These are phyloP conservation scores for Stagonosporopsis rhizophila DNA, from an alignment of 2,329 filamentous ascomycete genomes.

Conservation along the genomic window DNA sequence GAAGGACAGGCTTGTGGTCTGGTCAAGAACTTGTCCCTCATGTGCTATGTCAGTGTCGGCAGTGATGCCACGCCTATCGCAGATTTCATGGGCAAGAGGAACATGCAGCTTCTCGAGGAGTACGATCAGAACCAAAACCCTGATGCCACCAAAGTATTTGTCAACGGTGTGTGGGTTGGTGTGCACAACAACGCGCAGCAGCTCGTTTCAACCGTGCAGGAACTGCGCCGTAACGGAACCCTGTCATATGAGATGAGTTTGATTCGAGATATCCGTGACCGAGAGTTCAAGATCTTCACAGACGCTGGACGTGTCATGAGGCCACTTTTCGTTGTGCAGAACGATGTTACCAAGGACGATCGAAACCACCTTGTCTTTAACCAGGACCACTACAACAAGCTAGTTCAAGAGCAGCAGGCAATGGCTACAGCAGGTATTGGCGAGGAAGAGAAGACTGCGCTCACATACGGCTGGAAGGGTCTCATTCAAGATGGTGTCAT, in stretches of 20 bases:
- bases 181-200: conserved; percentile 88
- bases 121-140: conserved; percentile 74
- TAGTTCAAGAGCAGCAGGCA: conserved; percentile 76
- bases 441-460: conserved; percentile 63
- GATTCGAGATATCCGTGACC: conserved; percentile 93
- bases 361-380: conserved; percentile 81
- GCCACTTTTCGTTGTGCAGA: conserved; percentile 92
- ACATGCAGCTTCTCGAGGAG: conserved; percentile 96
- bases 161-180: conserved; percentile 98
- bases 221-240: conserved; percentile 79
- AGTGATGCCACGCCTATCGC: conserved; percentile 89
- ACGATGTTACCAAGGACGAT: conserved; percentile 75
- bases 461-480: conserved; percentile 86
- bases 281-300: conserved; percentile 98
- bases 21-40: conserved; percentile 95
- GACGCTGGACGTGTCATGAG: conserved; percentile 95
- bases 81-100: conserved; percentile 93
- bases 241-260: conserved; percentile 93
- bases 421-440: conserved; percentile 63
- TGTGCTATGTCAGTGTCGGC: conserved; percentile 98
- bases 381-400: conserved; percentile 75
- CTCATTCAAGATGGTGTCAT: conserved; percentile 84
- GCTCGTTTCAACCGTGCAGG: conserved; percentile 79
- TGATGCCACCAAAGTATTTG: conserved; percentile 95
- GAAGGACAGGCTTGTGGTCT: conserved; percentile 98